A percentile compares a stretch with the other conserved stretches of the same genome.
Evolutionary conservation across 73 alveolate genomes (phyloP).

Genomic region (Paraurostyla sp.): DNA sequence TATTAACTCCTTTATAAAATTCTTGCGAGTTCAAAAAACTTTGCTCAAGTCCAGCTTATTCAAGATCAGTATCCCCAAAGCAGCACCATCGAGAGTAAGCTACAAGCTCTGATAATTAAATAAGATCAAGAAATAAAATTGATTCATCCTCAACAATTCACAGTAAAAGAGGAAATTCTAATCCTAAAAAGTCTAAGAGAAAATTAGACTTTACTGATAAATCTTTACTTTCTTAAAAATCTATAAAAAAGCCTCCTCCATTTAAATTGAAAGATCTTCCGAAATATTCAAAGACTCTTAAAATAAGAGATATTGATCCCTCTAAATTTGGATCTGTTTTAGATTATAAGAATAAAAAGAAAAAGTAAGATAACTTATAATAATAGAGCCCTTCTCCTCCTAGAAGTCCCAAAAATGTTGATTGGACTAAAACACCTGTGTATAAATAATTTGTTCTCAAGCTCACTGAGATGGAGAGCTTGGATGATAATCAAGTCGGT

Average conservation of each 20-base stretch:
- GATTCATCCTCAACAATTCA: too few species aligned
- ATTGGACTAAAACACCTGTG: conserved; percentile 54
- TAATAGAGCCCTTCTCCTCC: neutral
- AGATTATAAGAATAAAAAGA: neutral
- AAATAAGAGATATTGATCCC: neutral
- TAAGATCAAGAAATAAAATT: too few species aligned
- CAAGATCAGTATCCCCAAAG: conserved; percentile 34
- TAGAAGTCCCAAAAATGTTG: neutral
- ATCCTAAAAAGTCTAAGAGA: neutral
- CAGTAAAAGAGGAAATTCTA: neutral
- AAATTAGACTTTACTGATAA: neutral
- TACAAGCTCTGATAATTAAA: too few species aligned
- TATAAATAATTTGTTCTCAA: conserved; percentile 40
- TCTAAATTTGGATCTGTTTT: neutral
- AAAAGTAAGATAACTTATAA: neutral
- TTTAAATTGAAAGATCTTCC: conserved; percentile 41
- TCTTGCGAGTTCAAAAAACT: neutral
- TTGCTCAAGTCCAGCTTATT: conserved; percentile 3
- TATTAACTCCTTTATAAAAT: neutral
- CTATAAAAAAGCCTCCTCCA: conserved; percentile 39
- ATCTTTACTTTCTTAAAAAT: neutral
- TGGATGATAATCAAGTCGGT: conserved; percentile 1
- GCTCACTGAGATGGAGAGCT: conserved; percentile 35
- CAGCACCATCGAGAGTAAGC: too few species aligned
- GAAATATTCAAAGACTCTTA: conserved; percentile 42